Conservation (phyloP, 257 asterid species). For the Solanum ossicruentum region DNA sequence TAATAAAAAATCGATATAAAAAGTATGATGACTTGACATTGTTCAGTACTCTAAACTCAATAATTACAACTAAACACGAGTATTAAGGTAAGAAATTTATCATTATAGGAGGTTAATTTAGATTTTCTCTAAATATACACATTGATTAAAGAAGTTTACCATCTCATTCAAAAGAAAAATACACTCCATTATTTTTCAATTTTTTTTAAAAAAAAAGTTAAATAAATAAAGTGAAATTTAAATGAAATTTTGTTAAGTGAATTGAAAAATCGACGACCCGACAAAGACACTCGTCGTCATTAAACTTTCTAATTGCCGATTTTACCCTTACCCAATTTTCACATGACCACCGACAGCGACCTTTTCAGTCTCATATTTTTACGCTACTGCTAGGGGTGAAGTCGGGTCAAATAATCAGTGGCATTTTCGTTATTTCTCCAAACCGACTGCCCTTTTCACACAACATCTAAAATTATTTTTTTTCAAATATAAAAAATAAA, state of each 20-base stretch:
- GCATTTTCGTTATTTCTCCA: not conserved
- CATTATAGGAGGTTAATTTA: not conserved
- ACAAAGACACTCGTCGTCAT: not conserved
- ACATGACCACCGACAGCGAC: not conserved
- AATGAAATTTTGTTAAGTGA: not conserved
- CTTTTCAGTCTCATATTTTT: not conserved
- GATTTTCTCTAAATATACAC: not conserved
- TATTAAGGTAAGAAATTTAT: not conserved
- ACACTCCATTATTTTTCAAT: not conserved
- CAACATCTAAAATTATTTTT: not conserved
- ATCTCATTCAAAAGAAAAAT: not conserved
- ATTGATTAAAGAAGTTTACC: not conserved
- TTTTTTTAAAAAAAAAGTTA: no score
- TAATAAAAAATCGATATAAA: not conserved
- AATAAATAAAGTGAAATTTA: no score
- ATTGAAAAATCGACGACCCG: not conserved
- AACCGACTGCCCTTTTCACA: not conserved
- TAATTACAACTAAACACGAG: not conserved
- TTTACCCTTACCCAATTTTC: not conserved
- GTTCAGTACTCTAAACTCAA: not conserved
- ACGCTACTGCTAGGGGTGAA: not conserved
- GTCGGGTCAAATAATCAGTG: not conserved
- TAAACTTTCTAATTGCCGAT: not conserved
- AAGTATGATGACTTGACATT: fast-evolving
- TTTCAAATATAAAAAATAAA: not conserved